Evolutionary conservation across 2,329 filamentous ascomycete genomes (phyloP).

Genomic region (Aspergillus spinulosporus): DNA sequence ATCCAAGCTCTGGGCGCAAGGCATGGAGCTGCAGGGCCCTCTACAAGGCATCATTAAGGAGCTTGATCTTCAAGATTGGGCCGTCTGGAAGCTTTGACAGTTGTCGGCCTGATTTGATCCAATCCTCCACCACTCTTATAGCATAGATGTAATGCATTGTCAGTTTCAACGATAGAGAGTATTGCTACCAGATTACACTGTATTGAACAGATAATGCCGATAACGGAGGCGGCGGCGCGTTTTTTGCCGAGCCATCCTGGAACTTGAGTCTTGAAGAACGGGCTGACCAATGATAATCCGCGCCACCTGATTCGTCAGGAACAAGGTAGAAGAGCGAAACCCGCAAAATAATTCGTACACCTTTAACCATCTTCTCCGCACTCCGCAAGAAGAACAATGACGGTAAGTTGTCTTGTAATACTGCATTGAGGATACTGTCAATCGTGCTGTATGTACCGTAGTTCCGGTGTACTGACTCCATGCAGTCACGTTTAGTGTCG

Average conservation of each 20-base stretch:
- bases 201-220: slow-evolving; percentile 9
- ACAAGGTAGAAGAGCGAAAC: slow-evolving; percentile 2
- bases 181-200: too few relatives aligned
- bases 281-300: slow-evolving; percentile 17
- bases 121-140: neutral
- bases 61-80: slow-evolving; percentile 60
- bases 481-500: slow-evolving; percentile 24
- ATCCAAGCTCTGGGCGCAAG: slow-evolving; percentile 71
- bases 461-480: slow-evolving; percentile 3
- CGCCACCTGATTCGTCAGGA: slow-evolving; percentile 20
- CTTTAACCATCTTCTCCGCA: slow-evolving; percentile 11
- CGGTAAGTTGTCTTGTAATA: slow-evolving; percentile 8
- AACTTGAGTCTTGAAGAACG: neutral
- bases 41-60: slow-evolving; percentile 67
- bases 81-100: slow-evolving; percentile 58
- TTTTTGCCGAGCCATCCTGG: slow-evolving; percentile 10
- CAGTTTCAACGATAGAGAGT: neutral
- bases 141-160: slow-evolving; percentile 1
- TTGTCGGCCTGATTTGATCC: neutral
- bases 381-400: slow-evolving; percentile 16
- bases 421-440: neutral
- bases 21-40: slow-evolving; percentile 71
- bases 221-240: slow-evolving; percentile 15
- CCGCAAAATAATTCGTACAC: slow-evolving; percentile 1
- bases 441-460: too few relatives aligned